Percentiles rank a stretch among this genome's conserved stretches.
Evolutionary conservation across 2,329 filamentous ascomycete species (phyloP).

Genomic region (Hymenoscyphus scutula): DNA sequence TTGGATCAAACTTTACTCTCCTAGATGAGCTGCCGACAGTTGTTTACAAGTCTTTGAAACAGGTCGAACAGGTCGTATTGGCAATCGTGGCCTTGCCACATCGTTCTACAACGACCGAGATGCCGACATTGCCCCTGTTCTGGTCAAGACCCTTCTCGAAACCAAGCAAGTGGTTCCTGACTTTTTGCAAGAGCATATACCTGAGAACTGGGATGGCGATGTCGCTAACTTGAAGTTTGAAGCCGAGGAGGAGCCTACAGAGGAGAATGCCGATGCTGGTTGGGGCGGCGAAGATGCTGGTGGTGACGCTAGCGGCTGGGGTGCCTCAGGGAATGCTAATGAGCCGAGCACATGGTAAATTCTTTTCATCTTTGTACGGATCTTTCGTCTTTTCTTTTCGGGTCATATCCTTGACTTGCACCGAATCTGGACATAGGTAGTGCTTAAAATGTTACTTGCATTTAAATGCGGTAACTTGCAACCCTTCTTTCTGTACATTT

Average conservation of each 20-base stretch:
- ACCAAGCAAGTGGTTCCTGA: constrained; percentile 76
- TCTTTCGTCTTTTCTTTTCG: background rate
- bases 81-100: constrained; percentile 78
- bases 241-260: constrained; percentile 25
- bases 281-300: constrained; percentile 2
- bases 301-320: constrained; percentile 10
- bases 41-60: constrained; percentile 19
- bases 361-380: background rate
- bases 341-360: background rate
- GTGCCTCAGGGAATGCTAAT: background rate
- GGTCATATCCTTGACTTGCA: background rate
- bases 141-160: constrained; percentile 82
- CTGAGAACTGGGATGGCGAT: constrained; percentile 46
- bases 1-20: background rate
- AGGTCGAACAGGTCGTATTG: constrained; percentile 93
- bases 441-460: background rate
- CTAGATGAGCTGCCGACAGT: background rate
- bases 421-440: background rate
- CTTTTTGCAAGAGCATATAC: constrained; percentile 67
- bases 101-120: constrained; percentile 86
- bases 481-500: background rate
- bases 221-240: constrained; percentile 29
- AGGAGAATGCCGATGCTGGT: constrained; percentile 3
- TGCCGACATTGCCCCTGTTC: constrained; percentile 65
- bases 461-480: background rate